These are phyloP conservation scores for Quercus suber DNA, from an alignment of 306 rosid species.

Conservation along the genomic window DNA sequence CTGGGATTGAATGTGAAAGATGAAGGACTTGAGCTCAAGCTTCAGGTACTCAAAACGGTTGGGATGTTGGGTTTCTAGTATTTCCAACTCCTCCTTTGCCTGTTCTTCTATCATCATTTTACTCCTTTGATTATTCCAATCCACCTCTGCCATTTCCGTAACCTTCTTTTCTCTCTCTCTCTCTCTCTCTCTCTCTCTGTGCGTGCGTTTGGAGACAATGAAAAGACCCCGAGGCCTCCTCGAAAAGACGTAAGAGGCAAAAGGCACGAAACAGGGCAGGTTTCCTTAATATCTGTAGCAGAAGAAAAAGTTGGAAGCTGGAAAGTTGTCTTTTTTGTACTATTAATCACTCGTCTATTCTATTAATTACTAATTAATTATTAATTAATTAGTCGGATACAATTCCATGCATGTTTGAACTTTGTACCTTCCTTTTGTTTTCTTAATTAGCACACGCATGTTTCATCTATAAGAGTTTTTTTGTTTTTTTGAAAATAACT, in stretches of 20 bases:
- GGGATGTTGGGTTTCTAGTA: conserved; percentile 49
- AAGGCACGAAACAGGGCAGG: conserved; percentile 18
- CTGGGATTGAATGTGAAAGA: conserved; percentile 31
- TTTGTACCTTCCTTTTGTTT: no score
- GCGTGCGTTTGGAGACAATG: neutral
- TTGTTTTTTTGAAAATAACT: no score
- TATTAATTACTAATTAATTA: no score
- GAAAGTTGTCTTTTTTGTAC: conserved; percentile 1
- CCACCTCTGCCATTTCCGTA: neutral
- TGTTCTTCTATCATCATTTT: conserved; percentile 35
- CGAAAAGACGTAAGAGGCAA: conserved; percentile 8
- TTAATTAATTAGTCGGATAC: no score
- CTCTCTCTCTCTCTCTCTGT: neutral
- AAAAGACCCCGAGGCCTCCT: neutral
- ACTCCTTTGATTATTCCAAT: neutral
- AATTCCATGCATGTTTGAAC: no score
- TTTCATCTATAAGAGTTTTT: no score
- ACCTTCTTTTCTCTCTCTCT: neutral
- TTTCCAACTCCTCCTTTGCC: conserved; percentile 44
- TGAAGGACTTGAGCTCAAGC: conserved; percentile 48
- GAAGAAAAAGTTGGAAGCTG: conserved; percentile 12
- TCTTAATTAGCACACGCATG: no score
- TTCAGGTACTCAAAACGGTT: conserved; percentile 41
- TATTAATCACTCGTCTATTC: neutral
- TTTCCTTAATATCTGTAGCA: neutral